A percentile compares a stretch with the other conserved stretches of the same genome.
These are phyloP conservation scores for Claviceps sp. DNA, from an alignment of 2,329 filamentous ascomycete species.

Conservation along the genomic window DNA sequence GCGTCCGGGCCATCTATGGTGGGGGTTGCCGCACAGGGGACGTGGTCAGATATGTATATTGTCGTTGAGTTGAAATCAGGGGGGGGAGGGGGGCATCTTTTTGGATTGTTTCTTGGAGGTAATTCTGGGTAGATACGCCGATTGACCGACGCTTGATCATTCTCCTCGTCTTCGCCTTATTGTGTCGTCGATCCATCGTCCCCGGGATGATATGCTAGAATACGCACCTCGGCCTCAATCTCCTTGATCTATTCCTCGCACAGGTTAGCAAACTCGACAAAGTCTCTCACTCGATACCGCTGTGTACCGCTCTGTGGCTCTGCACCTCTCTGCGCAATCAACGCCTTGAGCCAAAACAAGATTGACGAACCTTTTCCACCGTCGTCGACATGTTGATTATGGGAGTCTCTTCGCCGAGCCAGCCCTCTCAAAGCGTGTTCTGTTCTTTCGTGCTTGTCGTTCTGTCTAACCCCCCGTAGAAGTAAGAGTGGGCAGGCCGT, in stretches of 20 bases:
- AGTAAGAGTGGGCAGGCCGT: too few species aligned
- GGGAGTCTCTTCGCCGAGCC: conserved; percentile 6
- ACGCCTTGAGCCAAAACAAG: too few species aligned
- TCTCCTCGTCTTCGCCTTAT: not conserved
- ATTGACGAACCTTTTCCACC: conserved; percentile 68
- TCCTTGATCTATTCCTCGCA: conserved; percentile 65
- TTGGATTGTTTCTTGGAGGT: too few species aligned
- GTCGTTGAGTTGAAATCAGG: not conserved
- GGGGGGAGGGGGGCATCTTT: too few species aligned
- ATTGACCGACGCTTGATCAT: not conserved
- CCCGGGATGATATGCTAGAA: not conserved
- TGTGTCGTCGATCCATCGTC: not conserved
- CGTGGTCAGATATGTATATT: not conserved
- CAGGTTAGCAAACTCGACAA: conserved; percentile 18
- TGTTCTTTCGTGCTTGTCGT: too few species aligned
- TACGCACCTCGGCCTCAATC: conserved; percentile 79
- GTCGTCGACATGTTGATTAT: conserved; percentile 75
- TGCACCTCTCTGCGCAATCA: not conserved
- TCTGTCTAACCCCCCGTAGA: too few species aligned
- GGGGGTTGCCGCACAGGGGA: too few species aligned
- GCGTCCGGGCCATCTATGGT: conserved; percentile 76
- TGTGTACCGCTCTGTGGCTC: too few species aligned
- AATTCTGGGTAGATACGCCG: too few species aligned
- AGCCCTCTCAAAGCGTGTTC: not conserved
- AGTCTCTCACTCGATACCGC: too few species aligned